Evolutionary conservation across 2,329 filamentous ascomycete genomes (phyloP), one percentile per base, ranked within the genome.

Genomic region (Apiospora saccharicola): DNA sequence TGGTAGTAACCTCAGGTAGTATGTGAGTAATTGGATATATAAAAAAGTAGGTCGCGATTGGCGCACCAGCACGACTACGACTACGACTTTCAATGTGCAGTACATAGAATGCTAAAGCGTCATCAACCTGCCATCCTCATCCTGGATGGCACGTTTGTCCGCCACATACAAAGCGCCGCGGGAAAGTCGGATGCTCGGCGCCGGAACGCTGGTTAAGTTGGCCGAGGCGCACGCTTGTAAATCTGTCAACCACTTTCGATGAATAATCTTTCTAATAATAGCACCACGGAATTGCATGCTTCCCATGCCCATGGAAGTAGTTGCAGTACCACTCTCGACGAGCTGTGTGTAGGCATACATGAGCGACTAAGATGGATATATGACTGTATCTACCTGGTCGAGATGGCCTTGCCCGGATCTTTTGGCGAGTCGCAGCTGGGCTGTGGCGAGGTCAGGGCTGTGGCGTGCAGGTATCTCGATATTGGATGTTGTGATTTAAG

Each of bases 401-500:
- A 26, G 12, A 57, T 34, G 53, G 16, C 5, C 34, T 22, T 22
- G 57, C n/a, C 12, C 57, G 22, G 53, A 19, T 22, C 8, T 13
- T n/a, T n/a, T 1, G 34, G 30, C 34, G 57, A 64, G 57, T 64
- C 30, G 30, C 57, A 3, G 8, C 30, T 10, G 16, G 53, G 26
- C 14, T 16, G 26, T 57, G 51, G 26, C 51, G 8, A 57, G 4
- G 16, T 34, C 26, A 19, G 34, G 19, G 22, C 14, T 22, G 51
- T 37, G 53, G 7, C 30, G 26, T 34, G 57, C 57, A 64, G 30
- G 57, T 6, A 64, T 41, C 57, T 41, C 57, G 57, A 64, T 64
- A 64, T 64, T 64, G 57, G 57, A 64, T 64, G 57, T 6, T n/a
- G 57, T 64, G n/a, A 64, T 64, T 64, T 64, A 64, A 64, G 57